Evolutionary conservation across 352 stramenopile genomes (phyloP).

Genomic region (Aphanomyces astaci): DNA sequence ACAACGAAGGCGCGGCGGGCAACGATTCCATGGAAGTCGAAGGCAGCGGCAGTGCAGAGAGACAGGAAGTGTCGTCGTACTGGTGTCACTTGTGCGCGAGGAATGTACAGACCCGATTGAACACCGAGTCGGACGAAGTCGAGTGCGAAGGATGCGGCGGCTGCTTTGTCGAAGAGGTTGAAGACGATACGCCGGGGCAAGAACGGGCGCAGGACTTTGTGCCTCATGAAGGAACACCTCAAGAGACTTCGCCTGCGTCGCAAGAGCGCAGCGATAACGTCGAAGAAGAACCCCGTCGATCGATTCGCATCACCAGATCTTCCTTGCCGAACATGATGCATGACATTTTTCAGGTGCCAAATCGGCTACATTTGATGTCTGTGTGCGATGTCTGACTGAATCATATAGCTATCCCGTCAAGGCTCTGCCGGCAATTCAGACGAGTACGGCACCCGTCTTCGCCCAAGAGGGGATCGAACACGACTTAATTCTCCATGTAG

Average conservation of each 20-base stretch:
- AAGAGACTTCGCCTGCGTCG: background rate
- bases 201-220: conserved; percentile 26
- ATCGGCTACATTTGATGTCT: background rate
- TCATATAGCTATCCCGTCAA: background rate
- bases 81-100: conserved; percentile 77
- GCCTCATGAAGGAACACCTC: background rate
- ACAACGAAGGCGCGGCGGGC: background rate
- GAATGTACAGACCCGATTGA: conserved; percentile 46
- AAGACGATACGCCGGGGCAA: conserved; percentile 32
- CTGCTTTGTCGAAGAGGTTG: conserved; percentile 83
- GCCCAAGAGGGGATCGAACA: background rate
- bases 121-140: conserved; percentile 53
- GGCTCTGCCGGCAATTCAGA: background rate
- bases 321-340: background rate
- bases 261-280: background rate
- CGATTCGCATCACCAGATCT: background rate
- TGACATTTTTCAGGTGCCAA: background rate
- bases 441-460: background rate
- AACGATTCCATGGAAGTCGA: background rate
- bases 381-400: background rate
- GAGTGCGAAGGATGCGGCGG: conserved; percentile 59
- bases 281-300: background rate
- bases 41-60: background rate
- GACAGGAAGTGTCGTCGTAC: conserved; percentile 30
- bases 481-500: background rate